Conservation (phyloP, 2,329 filamentous ascomycete genomes). For the Pseudogymnoascus sp. region DNA sequence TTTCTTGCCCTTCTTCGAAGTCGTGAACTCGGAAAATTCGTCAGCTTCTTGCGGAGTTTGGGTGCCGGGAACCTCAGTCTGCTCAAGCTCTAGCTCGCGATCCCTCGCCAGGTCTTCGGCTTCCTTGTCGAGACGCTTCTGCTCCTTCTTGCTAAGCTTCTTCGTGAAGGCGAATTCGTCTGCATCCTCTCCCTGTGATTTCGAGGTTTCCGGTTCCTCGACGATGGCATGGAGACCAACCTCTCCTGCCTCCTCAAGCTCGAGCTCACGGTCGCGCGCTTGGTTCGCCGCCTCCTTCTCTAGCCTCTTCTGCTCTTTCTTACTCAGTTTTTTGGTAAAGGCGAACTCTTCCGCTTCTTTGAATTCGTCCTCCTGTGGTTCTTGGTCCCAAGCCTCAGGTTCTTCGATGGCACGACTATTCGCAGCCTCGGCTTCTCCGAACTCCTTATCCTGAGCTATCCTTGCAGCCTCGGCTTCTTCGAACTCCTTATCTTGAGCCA, state of each 20-base stretch:
- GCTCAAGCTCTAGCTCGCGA: neutral
- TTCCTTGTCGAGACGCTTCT: slow-evolving; percentile 6
- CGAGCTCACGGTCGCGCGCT: neutral
- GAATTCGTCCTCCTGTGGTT: neutral
- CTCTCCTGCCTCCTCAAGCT: neutral
- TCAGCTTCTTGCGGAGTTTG: slow-evolving; percentile 10
- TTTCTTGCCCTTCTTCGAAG: slow-evolving; percentile 20
- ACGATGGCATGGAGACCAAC: neutral
- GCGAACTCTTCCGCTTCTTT: slow-evolving; percentile 18
- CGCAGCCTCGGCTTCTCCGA: neutral
- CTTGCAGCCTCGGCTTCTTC: neutral
- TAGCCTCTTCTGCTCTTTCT: slow-evolving; percentile 15
- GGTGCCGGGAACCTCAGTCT: neutral
- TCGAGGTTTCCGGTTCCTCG: neutral
- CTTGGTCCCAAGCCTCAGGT: neutral
- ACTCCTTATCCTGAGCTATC: neutral
- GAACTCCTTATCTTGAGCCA: neutral
- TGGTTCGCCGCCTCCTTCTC: slow-evolving; percentile 31
- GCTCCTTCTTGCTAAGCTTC: slow-evolving; percentile 16
- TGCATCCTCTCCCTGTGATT: neutral
- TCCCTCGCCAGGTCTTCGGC: neutral
- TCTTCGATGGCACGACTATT: neutral
- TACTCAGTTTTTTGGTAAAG: slow-evolving; percentile 15
- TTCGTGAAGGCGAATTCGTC: slow-evolving; percentile 18
- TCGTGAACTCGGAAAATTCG: slow-evolving; percentile 22